Percentiles rank a stretch among this genome's conserved stretches.
Conservation (phyloP, 306 rosid species). For the Castanospermum australe region DNA sequence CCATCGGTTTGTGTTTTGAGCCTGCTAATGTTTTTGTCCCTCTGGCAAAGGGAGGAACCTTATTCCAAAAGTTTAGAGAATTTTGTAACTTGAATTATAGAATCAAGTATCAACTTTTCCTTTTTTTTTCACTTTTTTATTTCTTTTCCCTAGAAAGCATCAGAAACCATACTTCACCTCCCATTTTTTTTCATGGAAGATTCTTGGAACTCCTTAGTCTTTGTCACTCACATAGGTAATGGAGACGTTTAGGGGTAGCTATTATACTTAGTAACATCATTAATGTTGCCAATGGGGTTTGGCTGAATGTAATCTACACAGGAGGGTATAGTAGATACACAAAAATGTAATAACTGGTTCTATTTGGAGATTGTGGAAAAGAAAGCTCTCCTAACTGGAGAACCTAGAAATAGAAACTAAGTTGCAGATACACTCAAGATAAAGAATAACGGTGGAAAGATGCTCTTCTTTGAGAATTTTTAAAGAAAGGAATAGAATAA, state of each 20-base stretch:
- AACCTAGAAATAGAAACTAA: background rate
- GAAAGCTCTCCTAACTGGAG: background rate
- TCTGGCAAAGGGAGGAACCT: conserved; percentile 42
- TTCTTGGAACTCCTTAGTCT: conserved; percentile 32
- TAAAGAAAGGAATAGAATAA: conserved; percentile 32
- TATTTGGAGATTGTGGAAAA: background rate
- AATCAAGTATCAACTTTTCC: conserved; percentile 35
- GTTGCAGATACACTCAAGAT: conserved; percentile 17
- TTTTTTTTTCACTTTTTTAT: background rate
- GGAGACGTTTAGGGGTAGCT: background rate
- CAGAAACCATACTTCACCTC: conserved; percentile 36
- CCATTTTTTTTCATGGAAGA: conserved; percentile 36
- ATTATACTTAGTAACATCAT: conserved; percentile 6
- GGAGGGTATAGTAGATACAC: background rate
- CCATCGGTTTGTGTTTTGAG: conserved; percentile 16
- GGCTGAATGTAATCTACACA: background rate
- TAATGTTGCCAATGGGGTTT: conserved; percentile 12
- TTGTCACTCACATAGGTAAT: conserved; percentile 35
- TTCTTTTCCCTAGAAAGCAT: conserved; percentile 30
- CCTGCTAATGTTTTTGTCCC: conserved; percentile 34
- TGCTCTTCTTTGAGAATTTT: conserved; percentile 19
- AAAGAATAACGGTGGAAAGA: conserved; percentile 20
- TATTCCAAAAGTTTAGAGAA: conserved; percentile 38
- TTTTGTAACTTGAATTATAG: conserved; percentile 30
- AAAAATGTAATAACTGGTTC: background rate